phyloP scores from a whole-genome alignment of 768 basidiomycete species.

The Amanita exitialis region DNA sequence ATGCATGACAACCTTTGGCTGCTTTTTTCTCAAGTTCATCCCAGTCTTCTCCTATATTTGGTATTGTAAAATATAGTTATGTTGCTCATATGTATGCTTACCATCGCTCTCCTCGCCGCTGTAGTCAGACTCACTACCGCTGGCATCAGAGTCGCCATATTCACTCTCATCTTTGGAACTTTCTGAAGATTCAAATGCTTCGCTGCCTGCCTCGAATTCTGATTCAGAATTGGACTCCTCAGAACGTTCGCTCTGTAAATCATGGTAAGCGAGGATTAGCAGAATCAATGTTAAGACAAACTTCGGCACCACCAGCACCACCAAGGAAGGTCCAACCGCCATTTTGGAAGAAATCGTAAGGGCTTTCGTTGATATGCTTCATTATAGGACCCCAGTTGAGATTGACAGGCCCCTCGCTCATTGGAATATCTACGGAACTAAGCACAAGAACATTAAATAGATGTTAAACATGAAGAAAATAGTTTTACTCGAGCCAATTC shows the following conservation, averaged over 20 bases:
- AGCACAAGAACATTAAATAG: background rate
- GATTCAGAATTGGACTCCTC: conserved; percentile 40
- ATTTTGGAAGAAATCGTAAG: conserved; percentile 89
- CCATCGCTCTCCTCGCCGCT: conserved; percentile 32
- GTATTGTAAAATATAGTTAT: conserved; percentile 8
- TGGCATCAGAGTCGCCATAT: conserved; percentile 56
- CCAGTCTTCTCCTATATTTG: conserved; percentile 75
- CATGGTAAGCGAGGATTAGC: background rate
- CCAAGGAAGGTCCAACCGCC: conserved; percentile 96
- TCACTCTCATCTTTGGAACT: conserved; percentile 55
- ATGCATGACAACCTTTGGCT: conserved; percentile 52
- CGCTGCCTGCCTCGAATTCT: conserved; percentile 47
- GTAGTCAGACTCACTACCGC: conserved; percentile 63
- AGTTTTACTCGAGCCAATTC: conserved; percentile 92
- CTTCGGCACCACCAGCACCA: conserved; percentile 59
- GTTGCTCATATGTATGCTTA: conserved; percentile 12
- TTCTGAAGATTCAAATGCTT: conserved; percentile 42
- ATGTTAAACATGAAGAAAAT: background rate
- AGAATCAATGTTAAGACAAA: conserved; percentile 22
- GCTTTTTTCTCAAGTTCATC: conserved; percentile 91
- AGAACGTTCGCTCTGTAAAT: conserved; percentile 27
- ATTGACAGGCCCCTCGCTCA: conserved; percentile 94
- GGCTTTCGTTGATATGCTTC: conserved; percentile 96
- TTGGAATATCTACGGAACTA: conserved; percentile 94
- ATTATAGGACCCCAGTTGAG: conserved; percentile 97